A percentile compares a stretch with the other conserved stretches of the same genome.
phyloP scores from a whole-genome alignment of 192 early-diverging fungal species.

The Pilaira anomala region DNA sequence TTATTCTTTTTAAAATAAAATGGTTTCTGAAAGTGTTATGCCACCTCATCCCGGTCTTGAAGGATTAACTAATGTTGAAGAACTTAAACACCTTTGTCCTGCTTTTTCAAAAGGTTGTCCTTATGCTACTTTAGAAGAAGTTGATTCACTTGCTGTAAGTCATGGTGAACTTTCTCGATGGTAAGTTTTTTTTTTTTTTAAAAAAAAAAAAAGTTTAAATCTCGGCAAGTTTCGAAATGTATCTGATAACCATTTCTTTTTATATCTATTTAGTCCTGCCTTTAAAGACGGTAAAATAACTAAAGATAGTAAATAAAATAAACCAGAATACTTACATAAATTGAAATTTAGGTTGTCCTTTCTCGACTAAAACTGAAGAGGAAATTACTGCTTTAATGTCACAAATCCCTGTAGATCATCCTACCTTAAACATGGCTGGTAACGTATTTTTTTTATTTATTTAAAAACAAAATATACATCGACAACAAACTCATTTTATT shows the following conservation, averaged over 20 bases:
- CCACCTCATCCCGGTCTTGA: slow-evolving; percentile 27
- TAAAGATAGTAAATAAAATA: neutral
- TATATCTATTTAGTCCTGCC: slow-evolving; percentile 7
- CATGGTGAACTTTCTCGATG: slow-evolving; percentile 17
- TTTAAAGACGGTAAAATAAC: slow-evolving; percentile 22
- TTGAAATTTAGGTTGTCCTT: slow-evolving; percentile 13
- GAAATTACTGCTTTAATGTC: slow-evolving; percentile 14
- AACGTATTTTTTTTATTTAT: slow-evolving; percentile 8
- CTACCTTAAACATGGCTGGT: slow-evolving; percentile 3
- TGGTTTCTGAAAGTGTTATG: neutral
- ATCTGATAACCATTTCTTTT: neutral
- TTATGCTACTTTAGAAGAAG: slow-evolving; percentile 20
- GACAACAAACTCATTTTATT: neutral
- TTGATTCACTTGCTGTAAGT: slow-evolving; percentile 16
- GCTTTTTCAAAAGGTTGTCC: slow-evolving; percentile 20
- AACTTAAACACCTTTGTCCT: slow-evolving; percentile 19
- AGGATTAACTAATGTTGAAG: slow-evolving; percentile 21
- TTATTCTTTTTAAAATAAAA: slow-evolving; percentile 1
- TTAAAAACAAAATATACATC: neutral
- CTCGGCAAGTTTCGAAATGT: too few species aligned
- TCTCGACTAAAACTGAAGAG: slow-evolving; percentile 18
- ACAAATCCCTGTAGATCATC: slow-evolving; percentile 19
- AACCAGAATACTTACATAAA: neutral
- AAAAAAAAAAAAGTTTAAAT: too few species aligned
- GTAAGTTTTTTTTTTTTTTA: slow-evolving; percentile 9